Conservation (phyloP, 73 alveolate species). For the Paramecium sonneborni region DNA sequence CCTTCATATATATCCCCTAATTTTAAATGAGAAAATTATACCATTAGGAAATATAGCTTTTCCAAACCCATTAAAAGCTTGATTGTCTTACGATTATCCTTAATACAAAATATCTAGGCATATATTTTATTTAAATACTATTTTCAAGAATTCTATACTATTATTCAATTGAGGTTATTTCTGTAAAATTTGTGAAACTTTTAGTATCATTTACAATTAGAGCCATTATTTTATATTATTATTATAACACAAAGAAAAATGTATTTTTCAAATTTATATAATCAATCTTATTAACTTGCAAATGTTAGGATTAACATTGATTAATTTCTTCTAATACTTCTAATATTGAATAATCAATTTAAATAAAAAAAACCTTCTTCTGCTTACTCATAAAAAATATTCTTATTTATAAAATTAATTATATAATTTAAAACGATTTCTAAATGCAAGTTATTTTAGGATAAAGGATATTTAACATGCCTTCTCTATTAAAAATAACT, state of each 20-base stretch:
- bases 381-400: too few species aligned
- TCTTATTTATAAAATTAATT: too few species aligned
- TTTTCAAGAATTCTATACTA: background rate
- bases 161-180: background rate
- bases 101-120: background rate
- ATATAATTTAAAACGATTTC: too few species aligned
- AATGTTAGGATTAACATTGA: background rate
- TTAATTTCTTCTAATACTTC: background rate
- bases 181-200: background rate
- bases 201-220: background rate
- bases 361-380: too few species aligned
- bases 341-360: background rate
- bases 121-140: background rate
- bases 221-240: background rate
- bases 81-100: background rate
- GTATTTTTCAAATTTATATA: background rate
- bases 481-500: too few species aligned
- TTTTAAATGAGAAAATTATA: background rate
- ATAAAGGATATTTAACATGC: too few species aligned
- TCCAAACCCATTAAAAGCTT: background rate
- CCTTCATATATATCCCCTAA: conserved; percentile 47
- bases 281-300: background rate
- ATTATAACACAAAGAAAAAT: background rate
- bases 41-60: background rate
- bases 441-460: too few species aligned